A percentile compares a stretch with the other conserved stretches of the same genome.
Evolutionary conservation across 2,329 filamentous ascomycete species (phyloP).

Genomic region (Diplocarpon mali): DNA sequence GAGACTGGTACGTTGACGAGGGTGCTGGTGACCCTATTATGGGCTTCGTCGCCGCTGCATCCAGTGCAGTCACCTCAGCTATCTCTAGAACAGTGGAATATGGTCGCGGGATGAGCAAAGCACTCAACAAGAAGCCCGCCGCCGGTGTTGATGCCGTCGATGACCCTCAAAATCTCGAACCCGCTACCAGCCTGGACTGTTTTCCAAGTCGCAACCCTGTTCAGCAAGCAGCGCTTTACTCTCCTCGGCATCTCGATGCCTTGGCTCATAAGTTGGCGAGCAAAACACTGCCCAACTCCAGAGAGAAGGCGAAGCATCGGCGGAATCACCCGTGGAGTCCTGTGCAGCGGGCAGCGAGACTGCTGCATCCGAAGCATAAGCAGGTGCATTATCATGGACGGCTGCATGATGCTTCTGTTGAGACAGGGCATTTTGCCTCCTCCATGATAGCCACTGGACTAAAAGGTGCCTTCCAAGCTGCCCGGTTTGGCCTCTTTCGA

Average conservation of each 20-base stretch:
- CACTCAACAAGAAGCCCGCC: conserved; percentile 4
- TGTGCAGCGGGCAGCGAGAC: neutral
- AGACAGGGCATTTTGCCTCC: conserved; percentile 15
- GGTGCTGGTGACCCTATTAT: conserved; percentile 15
- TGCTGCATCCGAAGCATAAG: neutral
- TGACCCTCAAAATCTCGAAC: neutral
- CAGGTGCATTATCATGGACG: conserved; percentile 14
- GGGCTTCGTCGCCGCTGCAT: conserved; percentile 13
- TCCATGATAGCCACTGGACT: conserved; percentile 10
- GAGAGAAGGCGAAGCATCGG: conserved; percentile 1
- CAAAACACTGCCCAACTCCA: conserved; percentile 7
- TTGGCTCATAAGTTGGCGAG: conserved; percentile 16
- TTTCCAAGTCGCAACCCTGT: conserved; percentile 11
- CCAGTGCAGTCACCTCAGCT: conserved; percentile 10
- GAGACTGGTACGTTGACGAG: conserved; percentile 23
- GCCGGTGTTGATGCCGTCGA: neutral
- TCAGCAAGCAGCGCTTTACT: conserved; percentile 8
- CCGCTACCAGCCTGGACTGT: conserved; percentile 6
- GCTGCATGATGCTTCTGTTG: conserved; percentile 11
- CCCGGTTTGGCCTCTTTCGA: no score
- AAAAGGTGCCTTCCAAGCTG: conserved; percentile 10
- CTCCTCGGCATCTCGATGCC: conserved; percentile 12
- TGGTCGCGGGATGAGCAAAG: conserved; percentile 8
- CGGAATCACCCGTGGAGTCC: conserved; percentile 5
- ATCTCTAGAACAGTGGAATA: conserved; percentile 10